A percentile compares a stretch with the other conserved stretches of the same genome.
phyloP scores from a whole-genome alignment of 2,329 filamentous ascomycete species.

The Penicillium sp. region DNA sequence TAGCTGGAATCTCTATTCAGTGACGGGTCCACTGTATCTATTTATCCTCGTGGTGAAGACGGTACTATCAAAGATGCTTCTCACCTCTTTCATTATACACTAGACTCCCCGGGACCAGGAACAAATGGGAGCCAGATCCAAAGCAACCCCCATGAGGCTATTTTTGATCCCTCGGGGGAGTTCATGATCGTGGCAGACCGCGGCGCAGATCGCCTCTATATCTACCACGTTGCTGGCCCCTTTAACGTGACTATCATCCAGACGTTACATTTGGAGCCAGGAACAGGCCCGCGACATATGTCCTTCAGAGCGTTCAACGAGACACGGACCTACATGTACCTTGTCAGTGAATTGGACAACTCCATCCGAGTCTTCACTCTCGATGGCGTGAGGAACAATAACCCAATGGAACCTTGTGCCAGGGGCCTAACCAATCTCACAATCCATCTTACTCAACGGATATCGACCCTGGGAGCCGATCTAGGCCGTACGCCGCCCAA shows the following conservation, averaged over 20 bases:
- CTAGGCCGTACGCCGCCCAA: background rate
- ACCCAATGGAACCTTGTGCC: background rate
- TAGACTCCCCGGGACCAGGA: background rate
- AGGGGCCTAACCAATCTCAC: background rate
- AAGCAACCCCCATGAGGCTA: background rate
- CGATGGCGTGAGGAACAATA: background rate
- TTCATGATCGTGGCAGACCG: background rate
- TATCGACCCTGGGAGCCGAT: background rate
- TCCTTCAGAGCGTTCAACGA: background rate
- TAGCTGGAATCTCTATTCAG: background rate
- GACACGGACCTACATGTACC: background rate
- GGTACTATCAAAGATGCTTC: background rate
- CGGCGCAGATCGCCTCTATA: background rate
- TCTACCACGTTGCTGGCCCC: background rate
- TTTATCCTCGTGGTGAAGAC: background rate
- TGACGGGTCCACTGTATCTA: background rate
- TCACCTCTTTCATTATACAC: background rate
- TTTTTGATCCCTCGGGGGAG: background rate
- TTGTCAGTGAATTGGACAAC: background rate
- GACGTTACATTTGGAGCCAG: background rate
- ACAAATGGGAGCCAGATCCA: background rate
- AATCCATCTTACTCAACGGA: background rate
- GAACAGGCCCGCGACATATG: background rate
- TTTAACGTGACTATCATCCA: background rate
- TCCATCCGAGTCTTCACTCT: background rate